Base-by-base conservation (phyloP, 345 rosid species). In the Anacardium occidentale region DNA sequence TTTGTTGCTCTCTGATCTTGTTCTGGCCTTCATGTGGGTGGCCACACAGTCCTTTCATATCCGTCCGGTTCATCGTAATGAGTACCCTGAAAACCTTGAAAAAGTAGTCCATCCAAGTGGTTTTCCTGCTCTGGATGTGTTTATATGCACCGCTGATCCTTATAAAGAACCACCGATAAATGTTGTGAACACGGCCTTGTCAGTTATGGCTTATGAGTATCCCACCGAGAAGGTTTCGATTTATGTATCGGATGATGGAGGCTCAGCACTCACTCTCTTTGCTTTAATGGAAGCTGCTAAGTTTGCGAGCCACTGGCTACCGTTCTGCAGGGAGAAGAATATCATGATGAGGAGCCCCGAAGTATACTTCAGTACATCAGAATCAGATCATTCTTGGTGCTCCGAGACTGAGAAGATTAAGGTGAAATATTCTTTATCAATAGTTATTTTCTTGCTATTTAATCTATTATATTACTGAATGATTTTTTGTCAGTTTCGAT, bases 71-170 rank as follows among this genome's bases (percentile, higher is more conserved):
- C 69, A 54, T 21, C 82, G 92, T 5, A 32, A 66, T 17, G 87
- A 91, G 45, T 76, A 70, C 78, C 92, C 86, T 0, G 91, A 85
- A 60, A 79, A 76, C 66, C 84, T 83, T 1, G 50, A 80, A n/a
- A 78, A 67, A 47, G 73, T 74, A 14, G 2, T 76, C 34, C 68
- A 72, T 45, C 52, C 73, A 20, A 68, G 74, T 8, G 86, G 85
- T 9, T 83, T 76, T 21, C 97, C 96, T 0, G 83, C 67, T 12
- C 9, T 93, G 44, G 98, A 93, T 42, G 82, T 93, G 77, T 88
- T 91, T 66, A 74, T 93, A 54, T 93, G 97, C 88, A 91, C 98
- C 18, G 96, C 98, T 24, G 97, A 91, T 78, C 98, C 98, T 0
- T 85, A 78, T 80, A 93, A 87, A 77, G 98, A 93, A 77, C 98